A percentile compares a stretch with the other conserved stretches of the same genome.
phyloP scores from a whole-genome alignment of 768 basidiomycete species.

The Leucocoprinus sp. region DNA sequence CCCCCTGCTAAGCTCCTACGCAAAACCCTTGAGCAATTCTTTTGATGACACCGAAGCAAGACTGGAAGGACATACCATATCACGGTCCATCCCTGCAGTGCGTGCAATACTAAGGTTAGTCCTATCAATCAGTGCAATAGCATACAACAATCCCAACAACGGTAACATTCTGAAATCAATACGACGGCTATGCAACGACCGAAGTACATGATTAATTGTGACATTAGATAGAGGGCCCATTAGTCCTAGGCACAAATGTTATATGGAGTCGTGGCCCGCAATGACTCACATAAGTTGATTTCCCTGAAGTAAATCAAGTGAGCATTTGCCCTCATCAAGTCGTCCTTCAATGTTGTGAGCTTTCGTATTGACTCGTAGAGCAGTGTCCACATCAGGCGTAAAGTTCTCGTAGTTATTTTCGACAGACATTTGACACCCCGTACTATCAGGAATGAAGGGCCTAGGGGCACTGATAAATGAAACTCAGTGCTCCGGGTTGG shows the following conservation, averaged over 20 bases:
- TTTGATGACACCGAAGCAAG: too few relatives aligned
- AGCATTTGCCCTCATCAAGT: neutral
- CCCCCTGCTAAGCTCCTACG: too few relatives aligned
- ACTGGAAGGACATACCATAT: too few relatives aligned
- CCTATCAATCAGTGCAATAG: constrained; percentile 29
- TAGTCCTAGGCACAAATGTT: too few relatives aligned
- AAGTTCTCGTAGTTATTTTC: neutral
- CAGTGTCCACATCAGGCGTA: neutral
- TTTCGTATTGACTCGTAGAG: neutral
- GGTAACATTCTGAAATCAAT: constrained; percentile 29
- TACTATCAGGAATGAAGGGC: too few relatives aligned
- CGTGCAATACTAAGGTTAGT: constrained; percentile 29
- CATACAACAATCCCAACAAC: constrained; percentile 25
- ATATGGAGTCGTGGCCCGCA: neutral
- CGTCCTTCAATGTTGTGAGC: neutral
- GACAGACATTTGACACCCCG: neutral
- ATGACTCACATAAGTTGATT: constrained; percentile 5
- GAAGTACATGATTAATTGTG: too few relatives aligned
- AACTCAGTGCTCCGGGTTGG: too few relatives aligned
- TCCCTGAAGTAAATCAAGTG: neutral
- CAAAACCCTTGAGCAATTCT: too few relatives aligned
- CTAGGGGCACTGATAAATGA: too few relatives aligned
- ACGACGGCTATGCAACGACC: too few relatives aligned
- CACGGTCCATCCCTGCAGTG: constrained; percentile 27
- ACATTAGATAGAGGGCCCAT: too few relatives aligned